Base-by-base conservation (phyloP, 2,329 filamentous ascomycete species). In the Zarea fungicola region DNA sequence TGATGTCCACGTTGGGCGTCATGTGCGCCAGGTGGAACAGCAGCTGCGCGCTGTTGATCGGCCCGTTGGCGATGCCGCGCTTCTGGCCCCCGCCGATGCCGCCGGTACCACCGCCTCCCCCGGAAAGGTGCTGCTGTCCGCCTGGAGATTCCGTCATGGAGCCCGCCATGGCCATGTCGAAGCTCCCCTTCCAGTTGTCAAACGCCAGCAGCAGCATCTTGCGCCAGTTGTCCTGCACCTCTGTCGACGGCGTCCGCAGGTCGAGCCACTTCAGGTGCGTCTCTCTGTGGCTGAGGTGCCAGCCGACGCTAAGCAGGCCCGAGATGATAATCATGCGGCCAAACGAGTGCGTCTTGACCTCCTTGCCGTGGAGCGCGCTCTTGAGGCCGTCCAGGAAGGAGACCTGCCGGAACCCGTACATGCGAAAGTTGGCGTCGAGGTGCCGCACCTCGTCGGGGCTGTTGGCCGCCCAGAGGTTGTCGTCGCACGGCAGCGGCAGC, bases 241-340 rank as follows among this genome's bases (percentile, higher is more conserved):
- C 84, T 72, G 42, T 81, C 73, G 52, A 86, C 65, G 50, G 81
- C 68, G 65, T 78, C 67, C 80, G 78, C 2, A 88, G 80, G 29
- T 80, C 88, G 0, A 96, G 75, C 54, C 88, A 91, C 57, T 83
- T 89, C 23, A 93, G 80, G 65, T 95, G 89, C 4, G 91, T 80
- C 62, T 95, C 89, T 57, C 88, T 80, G 65, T 91, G 88, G 56
- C 87, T 89, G 71, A 96, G 83, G 60, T 96, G 90, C 89, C 89
- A 96, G 52, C 85, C 90, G 5, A 96, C 87, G 56, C 87, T 93
- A n/a, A 96, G 72, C 29, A 96, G 71, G 0, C 91, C 90, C 1
- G 87, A 87, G 85, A 96, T 95, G 58, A 96, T 80, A 54, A 95
- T 90, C 58, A 89, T 93, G 42, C 90, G 82, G 2, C 90, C 90